Base-by-base conservation (phyloP, 2,329 filamentous ascomycete species). In the Exophiala sp. region DNA sequence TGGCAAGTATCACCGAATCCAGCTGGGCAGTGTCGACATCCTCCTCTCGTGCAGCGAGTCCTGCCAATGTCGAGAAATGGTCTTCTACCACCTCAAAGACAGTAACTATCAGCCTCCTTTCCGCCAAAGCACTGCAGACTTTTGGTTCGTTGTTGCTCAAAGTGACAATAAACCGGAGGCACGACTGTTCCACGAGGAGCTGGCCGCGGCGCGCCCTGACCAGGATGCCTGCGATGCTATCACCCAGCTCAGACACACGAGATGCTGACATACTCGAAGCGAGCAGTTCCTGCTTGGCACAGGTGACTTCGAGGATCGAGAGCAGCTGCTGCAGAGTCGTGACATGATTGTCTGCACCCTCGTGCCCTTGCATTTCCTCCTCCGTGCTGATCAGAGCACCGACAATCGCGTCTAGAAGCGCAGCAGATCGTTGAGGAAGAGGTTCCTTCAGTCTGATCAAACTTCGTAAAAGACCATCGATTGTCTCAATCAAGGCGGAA, bases 71-170 rank as follows among this genome's bases (percentile, higher is more conserved):
- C 39, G 56, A 38, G 47, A 64, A 65, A 23, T 58, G 53, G 3
- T 53, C 47, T 16, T 57, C 58, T 37, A 71, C 60, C 21, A 72
- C 66, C 18, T 53, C 50, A 34, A 69, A 64, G 10, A 74, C 58
- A 2, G 65, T 64, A 14, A 55, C 58, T 23, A 73, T 60, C 29
- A 73, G 59, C 29, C 64, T 61, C 4, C 64, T 55, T 1, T 62
- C 66, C 8, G 84, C 77, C 60, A 95, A 88, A 2, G 79, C 71
- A 23, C 80, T 76, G 34, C 86, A 88, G 10, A 87, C 81, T 11
- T 74, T 72, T 0, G 78, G 69, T 54, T 86, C 86, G 59, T 88
- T 87, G 70, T 95, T 95, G 7, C 89, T 93, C 43, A 90, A 76
- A 61, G 95, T 95, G 56, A 95, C 77, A 29, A 87, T 83, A 2